Evolutionary conservation across 2,329 filamentous ascomycete genomes (phyloP).

Genomic region (Aaosphaeria arxii): DNA sequence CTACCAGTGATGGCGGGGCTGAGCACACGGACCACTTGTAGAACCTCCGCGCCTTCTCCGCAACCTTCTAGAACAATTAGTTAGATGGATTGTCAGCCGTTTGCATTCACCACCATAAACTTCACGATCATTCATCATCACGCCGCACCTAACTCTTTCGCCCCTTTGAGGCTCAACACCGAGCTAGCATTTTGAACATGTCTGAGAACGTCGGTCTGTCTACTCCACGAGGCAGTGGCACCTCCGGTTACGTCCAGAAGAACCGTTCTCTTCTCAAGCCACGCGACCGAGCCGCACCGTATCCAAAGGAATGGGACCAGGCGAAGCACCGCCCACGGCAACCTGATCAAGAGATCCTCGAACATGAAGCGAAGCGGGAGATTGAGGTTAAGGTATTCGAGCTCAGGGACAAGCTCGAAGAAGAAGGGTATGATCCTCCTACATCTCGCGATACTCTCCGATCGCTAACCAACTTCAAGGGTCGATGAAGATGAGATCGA

Average conservation of each 20-base stretch:
- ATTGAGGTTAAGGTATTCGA: conserved; percentile 94
- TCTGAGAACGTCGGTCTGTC: conserved; percentile 95
- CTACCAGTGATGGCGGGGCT: background rate
- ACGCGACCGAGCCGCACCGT: conserved; percentile 76
- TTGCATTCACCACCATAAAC: no score
- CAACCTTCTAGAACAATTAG: background rate
- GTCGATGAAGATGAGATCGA: conserved; percentile 92
- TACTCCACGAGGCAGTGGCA: conserved; percentile 91
- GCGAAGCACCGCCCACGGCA: conserved; percentile 75
- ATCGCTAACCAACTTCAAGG: conserved; percentile 42
- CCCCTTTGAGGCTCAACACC: no score
- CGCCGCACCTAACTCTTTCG: no score
- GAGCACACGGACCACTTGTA: background rate
- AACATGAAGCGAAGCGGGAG: conserved; percentile 87
- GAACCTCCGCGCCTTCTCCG: background rate
- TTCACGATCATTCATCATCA: no score
- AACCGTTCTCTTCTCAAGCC: conserved; percentile 86
- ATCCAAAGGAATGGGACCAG: conserved; percentile 66
- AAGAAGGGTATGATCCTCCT: conserved; percentile 62
- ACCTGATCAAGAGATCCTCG: conserved; percentile 87
- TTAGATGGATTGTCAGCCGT: no score
- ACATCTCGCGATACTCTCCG: background rate
- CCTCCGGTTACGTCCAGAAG: conserved; percentile 95
- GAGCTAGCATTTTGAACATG: conserved; percentile 53
- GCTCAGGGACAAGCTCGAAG: conserved; percentile 84